Evolutionary conservation across 495 filamentous ascomycete species (phyloP).

Genomic region (Podospora tetraspora): DNA sequence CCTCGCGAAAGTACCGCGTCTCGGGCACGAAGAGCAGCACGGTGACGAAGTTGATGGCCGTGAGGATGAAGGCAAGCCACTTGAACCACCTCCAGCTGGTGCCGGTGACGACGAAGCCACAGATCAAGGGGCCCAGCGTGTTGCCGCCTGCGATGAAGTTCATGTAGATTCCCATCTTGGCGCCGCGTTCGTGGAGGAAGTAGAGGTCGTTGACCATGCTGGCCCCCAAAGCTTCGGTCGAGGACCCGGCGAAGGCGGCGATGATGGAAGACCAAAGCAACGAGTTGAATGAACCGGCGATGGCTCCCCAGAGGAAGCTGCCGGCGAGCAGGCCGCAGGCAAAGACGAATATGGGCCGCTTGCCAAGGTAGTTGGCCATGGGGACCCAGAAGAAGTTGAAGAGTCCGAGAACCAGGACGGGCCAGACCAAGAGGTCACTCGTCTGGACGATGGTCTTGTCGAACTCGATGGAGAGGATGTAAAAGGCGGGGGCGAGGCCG

Average conservation of each 20-base stretch:
- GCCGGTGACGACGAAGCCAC: slow-evolving; percentile 36
- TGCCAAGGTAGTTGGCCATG: slow-evolving; percentile 50
- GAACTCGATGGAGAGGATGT: slow-evolving; percentile 26
- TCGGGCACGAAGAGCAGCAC: slow-evolving; percentile 37
- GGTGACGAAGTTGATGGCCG: slow-evolving; percentile 30
- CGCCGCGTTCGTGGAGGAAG: slow-evolving; percentile 39
- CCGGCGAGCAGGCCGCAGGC: slow-evolving; percentile 31
- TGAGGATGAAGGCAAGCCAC: slow-evolving; percentile 33
- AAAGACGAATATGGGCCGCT: slow-evolving; percentile 49
- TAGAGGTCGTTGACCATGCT: slow-evolving; percentile 41
- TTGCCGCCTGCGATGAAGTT: slow-evolving; percentile 38
- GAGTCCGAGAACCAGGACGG: slow-evolving; percentile 31
- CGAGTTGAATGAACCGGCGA: slow-evolving; percentile 25
- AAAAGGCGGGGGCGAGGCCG: slow-evolving; percentile 29
- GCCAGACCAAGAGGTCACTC: slow-evolving; percentile 30
- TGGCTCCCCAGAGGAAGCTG: slow-evolving; percentile 30
- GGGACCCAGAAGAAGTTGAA: slow-evolving; percentile 54
- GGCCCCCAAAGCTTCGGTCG: slow-evolving; percentile 34
- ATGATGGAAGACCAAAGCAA: slow-evolving; percentile 34
- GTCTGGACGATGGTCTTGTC: slow-evolving; percentile 25
- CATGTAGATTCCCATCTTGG: slow-evolving; percentile 39
- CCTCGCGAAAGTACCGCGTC: slow-evolving; percentile 35
- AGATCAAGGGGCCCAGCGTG: slow-evolving; percentile 37
- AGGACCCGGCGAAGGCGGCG: slow-evolving; percentile 35
- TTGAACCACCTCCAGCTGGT: slow-evolving; percentile 39